A percentile compares a stretch with the other conserved stretches of the same genome.
Evolutionary conservation across 225 moss, liverwort and hornwort species (phyloP).

Genomic region (Physcomitrellopsis africana): DNA sequence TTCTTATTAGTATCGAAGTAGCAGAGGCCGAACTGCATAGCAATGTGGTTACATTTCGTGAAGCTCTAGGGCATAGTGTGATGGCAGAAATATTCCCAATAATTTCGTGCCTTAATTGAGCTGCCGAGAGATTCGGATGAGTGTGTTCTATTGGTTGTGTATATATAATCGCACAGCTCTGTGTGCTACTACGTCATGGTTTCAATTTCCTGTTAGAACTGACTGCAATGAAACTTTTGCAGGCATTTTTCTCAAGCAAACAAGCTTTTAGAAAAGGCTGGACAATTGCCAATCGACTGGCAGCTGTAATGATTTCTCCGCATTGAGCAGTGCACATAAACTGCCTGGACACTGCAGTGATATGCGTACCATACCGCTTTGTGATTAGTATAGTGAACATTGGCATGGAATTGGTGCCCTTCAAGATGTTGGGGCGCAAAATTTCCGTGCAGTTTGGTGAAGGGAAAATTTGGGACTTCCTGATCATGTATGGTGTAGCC

Average conservation of each 20-base stretch:
- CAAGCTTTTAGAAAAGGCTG: slow-evolving; percentile 76
- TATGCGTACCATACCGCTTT: neutral
- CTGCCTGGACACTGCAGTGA: neutral
- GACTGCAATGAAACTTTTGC: slow-evolving; percentile 41
- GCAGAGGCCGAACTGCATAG: neutral
- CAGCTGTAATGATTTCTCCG: slow-evolving; percentile 53
- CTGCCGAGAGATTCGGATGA: slow-evolving; percentile 35
- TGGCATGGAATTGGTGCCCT: neutral
- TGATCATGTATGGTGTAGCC: slow-evolving; percentile 12
- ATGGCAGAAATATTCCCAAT: slow-evolving; percentile 20
- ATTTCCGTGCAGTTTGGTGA: neutral
- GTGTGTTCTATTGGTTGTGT: slow-evolving; percentile 35
- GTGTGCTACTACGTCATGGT: slow-evolving; percentile 28
- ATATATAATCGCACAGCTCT: slow-evolving; percentile 14
- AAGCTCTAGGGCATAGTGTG: neutral
- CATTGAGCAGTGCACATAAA: slow-evolving; percentile 21
- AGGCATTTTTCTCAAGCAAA: slow-evolving; percentile 98
- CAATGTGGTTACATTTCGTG: neutral
- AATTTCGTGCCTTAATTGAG: slow-evolving; percentile 32
- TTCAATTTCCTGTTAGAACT: slow-evolving; percentile 33
- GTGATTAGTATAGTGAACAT: slow-evolving; percentile 3
- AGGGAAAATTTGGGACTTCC: slow-evolving; percentile 24
- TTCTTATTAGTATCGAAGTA: too few species aligned
- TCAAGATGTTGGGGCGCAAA: neutral
- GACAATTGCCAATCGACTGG: slow-evolving; percentile 93